A percentile compares a stretch with the other conserved stretches of the same genome.
These are phyloP conservation scores for Crotalaria pallida DNA, from an alignment of 306 rosid species.

Conservation along the genomic window DNA sequence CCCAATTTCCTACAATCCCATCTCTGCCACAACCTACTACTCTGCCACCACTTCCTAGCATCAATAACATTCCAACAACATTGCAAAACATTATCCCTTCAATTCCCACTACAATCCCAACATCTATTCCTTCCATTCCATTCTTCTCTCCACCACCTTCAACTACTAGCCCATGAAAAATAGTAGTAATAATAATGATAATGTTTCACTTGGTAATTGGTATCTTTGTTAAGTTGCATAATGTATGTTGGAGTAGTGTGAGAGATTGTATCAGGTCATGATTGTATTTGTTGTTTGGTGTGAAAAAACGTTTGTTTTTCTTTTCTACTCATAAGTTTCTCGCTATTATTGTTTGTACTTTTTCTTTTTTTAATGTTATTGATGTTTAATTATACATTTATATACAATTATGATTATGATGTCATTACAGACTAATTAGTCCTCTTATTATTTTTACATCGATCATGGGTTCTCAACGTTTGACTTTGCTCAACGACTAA, in stretches of 20 bases:
- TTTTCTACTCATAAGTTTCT: neutral
- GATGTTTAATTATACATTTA: neutral
- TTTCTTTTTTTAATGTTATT: neutral
- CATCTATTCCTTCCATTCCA: slow-evolving; percentile 20
- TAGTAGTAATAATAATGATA: no score
- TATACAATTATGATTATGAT: neutral
- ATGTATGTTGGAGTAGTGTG: neutral
- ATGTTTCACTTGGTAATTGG: neutral
- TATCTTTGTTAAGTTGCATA: neutral
- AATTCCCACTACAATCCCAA: slow-evolving; percentile 30
- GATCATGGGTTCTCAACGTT: neutral
- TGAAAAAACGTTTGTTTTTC: neutral
- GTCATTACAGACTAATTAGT: neutral
- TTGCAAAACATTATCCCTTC: neutral
- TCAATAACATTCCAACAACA: neutral
- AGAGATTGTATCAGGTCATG: neutral
- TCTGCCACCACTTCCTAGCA: slow-evolving; percentile 20
- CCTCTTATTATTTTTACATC: neutral
- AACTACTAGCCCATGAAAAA: slow-evolving; percentile 27
- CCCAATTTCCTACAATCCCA: slow-evolving; percentile 10
- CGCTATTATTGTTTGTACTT: neutral
- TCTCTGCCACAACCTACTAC: neutral
- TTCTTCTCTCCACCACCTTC: slow-evolving; percentile 35
- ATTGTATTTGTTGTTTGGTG: neutral
- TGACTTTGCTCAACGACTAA: neutral